Evolutionary conservation across 2,329 filamentous ascomycete species (phyloP).

Genomic region (Talaromyces sp.): DNA sequence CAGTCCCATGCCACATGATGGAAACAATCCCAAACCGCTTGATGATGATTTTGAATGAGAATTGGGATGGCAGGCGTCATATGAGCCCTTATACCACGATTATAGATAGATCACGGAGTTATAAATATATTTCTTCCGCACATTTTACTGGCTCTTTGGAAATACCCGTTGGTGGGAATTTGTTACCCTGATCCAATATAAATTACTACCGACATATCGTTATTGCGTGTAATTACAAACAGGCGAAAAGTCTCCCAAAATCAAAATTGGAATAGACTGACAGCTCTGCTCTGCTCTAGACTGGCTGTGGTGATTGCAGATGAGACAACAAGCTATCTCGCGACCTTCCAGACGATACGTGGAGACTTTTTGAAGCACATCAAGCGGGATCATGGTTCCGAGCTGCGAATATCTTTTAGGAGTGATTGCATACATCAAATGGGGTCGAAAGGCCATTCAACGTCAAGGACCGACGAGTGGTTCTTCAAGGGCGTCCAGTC

Average conservation of each 20-base stretch:
- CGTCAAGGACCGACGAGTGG: no score
- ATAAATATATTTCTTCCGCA: not conserved
- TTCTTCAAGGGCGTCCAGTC: not conserved
- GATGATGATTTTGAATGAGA: conserved; percentile 52
- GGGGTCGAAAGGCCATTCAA: no score
- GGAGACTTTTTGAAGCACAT: no score
- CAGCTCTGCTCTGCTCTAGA: not conserved
- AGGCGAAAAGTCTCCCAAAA: not conserved
- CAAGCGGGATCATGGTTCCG: no score
- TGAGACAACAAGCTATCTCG: not conserved
- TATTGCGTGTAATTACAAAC: no score
- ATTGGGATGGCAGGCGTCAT: not conserved
- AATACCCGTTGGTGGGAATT: not conserved
- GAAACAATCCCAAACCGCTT: conserved; percentile 34
- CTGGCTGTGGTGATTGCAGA: not conserved
- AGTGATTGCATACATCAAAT: no score
- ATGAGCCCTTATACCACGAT: conserved; percentile 16
- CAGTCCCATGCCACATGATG: conserved; percentile 33
- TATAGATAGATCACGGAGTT: conserved; percentile 17
- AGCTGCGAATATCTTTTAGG: no score
- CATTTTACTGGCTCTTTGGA: not conserved
- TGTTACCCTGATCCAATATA: not conserved
- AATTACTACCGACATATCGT: no score
- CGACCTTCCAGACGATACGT: no score
- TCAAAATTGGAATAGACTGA: not conserved